phyloP scores from a whole-genome alignment of 129 eudicot genomes.

The Rutidosis leptorrhynchoides region DNA sequence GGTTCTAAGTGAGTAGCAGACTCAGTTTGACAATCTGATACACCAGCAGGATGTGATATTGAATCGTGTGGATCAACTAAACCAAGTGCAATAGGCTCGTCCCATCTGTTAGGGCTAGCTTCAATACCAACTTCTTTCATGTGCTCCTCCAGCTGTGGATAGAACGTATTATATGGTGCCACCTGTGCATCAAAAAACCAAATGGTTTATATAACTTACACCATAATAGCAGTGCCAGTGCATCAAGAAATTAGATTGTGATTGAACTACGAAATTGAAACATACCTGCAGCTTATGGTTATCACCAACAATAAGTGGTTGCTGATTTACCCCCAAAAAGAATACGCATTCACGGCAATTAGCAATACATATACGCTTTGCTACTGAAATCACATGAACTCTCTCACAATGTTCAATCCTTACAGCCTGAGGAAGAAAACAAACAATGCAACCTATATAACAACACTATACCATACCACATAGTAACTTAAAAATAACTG shows the following conservation, averaged over 20 bases:
- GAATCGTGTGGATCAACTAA: slow-evolving; percentile 40
- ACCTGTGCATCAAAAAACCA: slow-evolving; percentile 45
- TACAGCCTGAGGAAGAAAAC: slow-evolving; percentile 29
- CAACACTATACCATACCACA: too few relatives aligned
- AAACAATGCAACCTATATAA: slow-evolving; percentile 9
- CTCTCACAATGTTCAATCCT: slow-evolving; percentile 83
- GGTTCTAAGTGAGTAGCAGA: slow-evolving; percentile 78
- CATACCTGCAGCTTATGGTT: slow-evolving; percentile 91
- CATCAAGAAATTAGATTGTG: background rate
- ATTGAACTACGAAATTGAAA: background rate
- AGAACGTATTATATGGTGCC: slow-evolving; percentile 96
- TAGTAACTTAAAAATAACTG: too few relatives aligned
- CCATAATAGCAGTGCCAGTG: too few relatives aligned
- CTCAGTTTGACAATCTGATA: slow-evolving; percentile 40
- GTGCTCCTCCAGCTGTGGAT: slow-evolving; percentile 78
- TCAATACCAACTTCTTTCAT: slow-evolving; percentile 85
- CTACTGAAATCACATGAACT: slow-evolving; percentile 79
- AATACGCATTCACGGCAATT: slow-evolving; percentile 97
- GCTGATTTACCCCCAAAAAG: slow-evolving; percentile 92
- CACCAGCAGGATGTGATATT: slow-evolving; percentile 42
- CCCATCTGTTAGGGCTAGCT: slow-evolving; percentile 72
- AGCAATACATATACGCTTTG: slow-evolving; percentile 89
- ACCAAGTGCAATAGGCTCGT: slow-evolving; percentile 40
- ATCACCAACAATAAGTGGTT: slow-evolving; percentile 95
- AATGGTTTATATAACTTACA: background rate